These are phyloP conservation scores for Elsinoe batatas DNA, from an alignment of 2,329 filamentous ascomycete genomes.

Conservation along the genomic window DNA sequence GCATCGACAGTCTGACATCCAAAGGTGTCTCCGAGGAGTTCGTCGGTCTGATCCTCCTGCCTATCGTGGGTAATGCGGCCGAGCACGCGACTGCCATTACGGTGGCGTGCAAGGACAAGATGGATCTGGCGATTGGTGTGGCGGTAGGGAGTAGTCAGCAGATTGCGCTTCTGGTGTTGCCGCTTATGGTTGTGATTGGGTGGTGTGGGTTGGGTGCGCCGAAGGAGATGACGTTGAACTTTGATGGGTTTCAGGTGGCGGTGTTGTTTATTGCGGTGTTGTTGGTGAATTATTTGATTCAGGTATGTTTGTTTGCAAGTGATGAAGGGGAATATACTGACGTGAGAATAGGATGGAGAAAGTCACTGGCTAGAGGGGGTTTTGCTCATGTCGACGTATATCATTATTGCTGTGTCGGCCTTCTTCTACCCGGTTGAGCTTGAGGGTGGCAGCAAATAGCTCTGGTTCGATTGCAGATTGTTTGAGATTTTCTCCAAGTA, in stretches of 20 bases:
- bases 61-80: conserved; percentile 52
- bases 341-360: conserved; percentile 27
- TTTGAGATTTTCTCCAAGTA: too few species aligned
- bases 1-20: conserved; percentile 46
- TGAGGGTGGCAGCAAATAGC: conserved; percentile 6
- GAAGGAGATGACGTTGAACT: conserved; percentile 62
- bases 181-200: conserved; percentile 50
- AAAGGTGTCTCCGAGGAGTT: conserved; percentile 48
- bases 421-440: conserved; percentile 37
- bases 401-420: conserved; percentile 52
- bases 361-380: conserved; percentile 50
- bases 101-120: conserved; percentile 55
- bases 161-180: conserved; percentile 53
- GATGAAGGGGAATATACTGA: neutral
- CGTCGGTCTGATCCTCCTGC: conserved; percentile 53
- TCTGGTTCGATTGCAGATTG: too few species aligned
- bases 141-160: conserved; percentile 57
- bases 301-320: conserved; percentile 45
- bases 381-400: conserved; percentile 49
- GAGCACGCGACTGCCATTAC: conserved; percentile 56
- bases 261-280: conserved; percentile 48
- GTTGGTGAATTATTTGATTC: conserved; percentile 53
- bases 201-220: conserved; percentile 44
- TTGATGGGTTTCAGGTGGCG: conserved; percentile 79
- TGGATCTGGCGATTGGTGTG: conserved; percentile 58